Evolutionary conservation across 306 rosid genomes (phyloP), one percentile per base, ranked within the genome.

Genomic region (Ammopiptanthus mongolicus): DNA sequence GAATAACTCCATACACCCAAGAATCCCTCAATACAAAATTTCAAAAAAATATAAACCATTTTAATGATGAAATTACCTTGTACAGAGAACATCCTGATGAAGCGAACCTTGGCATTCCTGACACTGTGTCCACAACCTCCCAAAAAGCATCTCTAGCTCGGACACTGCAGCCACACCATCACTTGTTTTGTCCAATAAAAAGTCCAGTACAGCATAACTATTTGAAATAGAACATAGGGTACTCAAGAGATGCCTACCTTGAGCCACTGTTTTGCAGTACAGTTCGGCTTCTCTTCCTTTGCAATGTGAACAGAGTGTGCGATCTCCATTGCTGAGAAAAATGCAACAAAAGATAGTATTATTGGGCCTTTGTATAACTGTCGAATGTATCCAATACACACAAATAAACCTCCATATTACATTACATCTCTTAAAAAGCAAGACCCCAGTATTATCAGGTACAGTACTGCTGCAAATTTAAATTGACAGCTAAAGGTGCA

Each of bases 61-160:
- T 42, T 50, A 56, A 58, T 67, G 48, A 67, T 37, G 75, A 48
- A 44, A 78, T 70, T 86, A 95, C 99, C 99, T 95, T 46, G 99
- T 95, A 86, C 97, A 95, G 77, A 95, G 97, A 80, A 95, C 96
- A 87, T 95, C 97, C 81, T 95, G 97, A 84, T 95, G 99, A 62
- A 95, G 97, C 67, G 97, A 95, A 73, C 96, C 99, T 85, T 95
- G 99, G 85, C 99, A 95, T 84, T 95, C 99, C 76, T 95, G 99
- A 87, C 99, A 95, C 78, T 95, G 98, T 37, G 97, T 95, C 99
- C 97, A 95, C 80, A 95, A 81, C 76, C 86, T 90, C 81, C 93
- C 97, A 63, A 95, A 95, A 75, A 92, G 97, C 80, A 74, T 87
- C 91, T 95, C 99, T 52, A 90, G 86, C 76, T 92, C 96, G 33